Evolutionary conservation across 805 yeast species (phyloP), one percentile per base, ranked within the genome.

Genomic region (Pichia cephalocereana): DNA sequence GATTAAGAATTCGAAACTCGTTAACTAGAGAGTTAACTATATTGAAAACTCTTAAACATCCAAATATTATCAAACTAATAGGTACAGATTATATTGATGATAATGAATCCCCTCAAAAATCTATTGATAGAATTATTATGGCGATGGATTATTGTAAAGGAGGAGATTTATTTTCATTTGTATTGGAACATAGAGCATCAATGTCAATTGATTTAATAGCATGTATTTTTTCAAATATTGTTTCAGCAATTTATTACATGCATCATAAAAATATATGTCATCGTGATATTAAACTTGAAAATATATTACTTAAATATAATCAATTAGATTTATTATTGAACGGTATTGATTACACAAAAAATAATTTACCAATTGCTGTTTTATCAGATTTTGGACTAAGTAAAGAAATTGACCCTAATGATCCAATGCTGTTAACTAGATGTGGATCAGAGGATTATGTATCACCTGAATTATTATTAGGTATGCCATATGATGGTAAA

Each of bases 391-490:
- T 93, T 66, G 99, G 99, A 0, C 73, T 93, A 28, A 83, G 96
- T 11, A 82, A 88, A 56, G 69, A 72, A 44, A 74, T 91, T 26
- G 79, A 75, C 44, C 75, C 79, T 1, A 72, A 69, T 1, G 70
- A 77, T 54, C 85, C 88, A 27, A 57, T 83, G 49, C 71, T 95
- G 27, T 75, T 86, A 3, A 91, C 98, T 1, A 68, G 98, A 52
- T 93, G 99, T 64, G 99, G 99, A 0, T 86, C 96, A 1, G 96
- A 87, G 53, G 99, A 93, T 62, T 93, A 93, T 58, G 96, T 93
- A 8, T 83, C 96, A 0, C 99, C 99, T 0, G 99, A 93, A 60
- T 67, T 93, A 26, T 69, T 93, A 38, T 78, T 93, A 79, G 98
- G 98, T 1, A 72, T 86, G 48, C 83, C 88, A 8, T 93, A 93